Conservation (phyloP, 345 rosid genomes). For the Eucalyptus marginata region DNA sequence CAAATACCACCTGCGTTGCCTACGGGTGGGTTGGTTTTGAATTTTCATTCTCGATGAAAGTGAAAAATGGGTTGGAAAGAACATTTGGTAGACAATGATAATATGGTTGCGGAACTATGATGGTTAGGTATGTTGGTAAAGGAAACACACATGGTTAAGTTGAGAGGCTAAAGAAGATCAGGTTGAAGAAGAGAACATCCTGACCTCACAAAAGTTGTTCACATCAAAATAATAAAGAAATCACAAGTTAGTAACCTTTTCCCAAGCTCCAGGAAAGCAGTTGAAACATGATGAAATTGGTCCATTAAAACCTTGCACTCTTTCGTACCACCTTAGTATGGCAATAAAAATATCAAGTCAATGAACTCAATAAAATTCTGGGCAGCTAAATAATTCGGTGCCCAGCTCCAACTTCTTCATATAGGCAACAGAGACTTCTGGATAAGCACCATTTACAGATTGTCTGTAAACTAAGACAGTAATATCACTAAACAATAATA, state of each 20-base stretch:
- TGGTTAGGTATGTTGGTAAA: background rate
- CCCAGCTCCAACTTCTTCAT: background rate
- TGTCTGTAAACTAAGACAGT: background rate
- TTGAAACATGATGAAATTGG: conserved; percentile 67
- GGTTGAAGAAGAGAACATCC: background rate
- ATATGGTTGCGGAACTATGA: background rate
- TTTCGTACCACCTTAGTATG: conserved; percentile 66
- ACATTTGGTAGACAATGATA: background rate
- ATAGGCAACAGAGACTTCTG: background rate
- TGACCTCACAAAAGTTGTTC: background rate
- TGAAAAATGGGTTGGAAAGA: background rate
- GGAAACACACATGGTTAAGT: background rate
- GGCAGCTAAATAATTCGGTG: no score
- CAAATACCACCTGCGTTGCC: no score
- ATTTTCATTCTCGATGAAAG: background rate
- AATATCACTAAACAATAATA: background rate
- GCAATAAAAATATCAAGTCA: background rate
- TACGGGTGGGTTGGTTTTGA: background rate
- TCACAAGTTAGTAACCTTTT: conserved; percentile 25
- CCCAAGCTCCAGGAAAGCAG: conserved; percentile 78
- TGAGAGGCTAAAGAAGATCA: background rate
- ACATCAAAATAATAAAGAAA: background rate
- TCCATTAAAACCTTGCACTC: conserved; percentile 85
- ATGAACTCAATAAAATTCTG: no score
- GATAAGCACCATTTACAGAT: background rate